Evolutionary conservation across 495 filamentous ascomycete species (phyloP), one percentile per base, ranked within the genome.

Genomic region (Tuber calosporum): DNA sequence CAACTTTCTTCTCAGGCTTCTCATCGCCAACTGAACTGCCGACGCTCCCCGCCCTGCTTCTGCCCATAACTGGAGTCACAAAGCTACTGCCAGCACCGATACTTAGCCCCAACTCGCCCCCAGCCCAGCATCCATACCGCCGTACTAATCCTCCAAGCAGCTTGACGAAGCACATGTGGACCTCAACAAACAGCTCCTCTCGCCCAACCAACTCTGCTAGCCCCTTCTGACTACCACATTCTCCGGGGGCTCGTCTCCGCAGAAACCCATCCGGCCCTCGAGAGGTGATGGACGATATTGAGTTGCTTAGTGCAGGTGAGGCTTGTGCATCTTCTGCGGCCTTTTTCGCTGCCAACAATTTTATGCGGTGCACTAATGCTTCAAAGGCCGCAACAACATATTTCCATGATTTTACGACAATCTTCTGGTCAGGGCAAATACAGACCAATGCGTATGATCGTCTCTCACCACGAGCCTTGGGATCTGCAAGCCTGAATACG

Each of bases 381-480:
- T 89, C 89, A 79, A 97, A 97, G 39, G 89, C 87, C 39, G 86
- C 84, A 75, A 91, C 91, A 69, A 97, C 87, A 67, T 90, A 86
- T 43, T 89, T 89, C 76, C 91, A 93, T 1, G 89, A 89, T 75
- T 90, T 90, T 82, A 92, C 90, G 40, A 92, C 92, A 38, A 89
- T 85, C 69, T 89, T 88, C 74, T 92, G 91, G 78, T 92, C 86
- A 62, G 87, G 88, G 75, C 84, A 86, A 71, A 97, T 88, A n/a
- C 92, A 92, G 68, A 97, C 85, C 66, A 97, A 86, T 62, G 94
- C 93, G 83, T 97, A 97, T 62, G 92, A 90, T 73, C 94, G 89
- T 77, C 90, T 88, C 74, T 91, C 89, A 66, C 94, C 94, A 45
- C 94, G 92, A 26, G 94, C 93, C 83, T 93, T 90, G 34, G 93